Percentiles rank a stretch among this genome's conserved stretches.
Evolutionary conservation across 768 basidiomycete species (phyloP).

Genomic region (Dentipellis fragilis): DNA sequence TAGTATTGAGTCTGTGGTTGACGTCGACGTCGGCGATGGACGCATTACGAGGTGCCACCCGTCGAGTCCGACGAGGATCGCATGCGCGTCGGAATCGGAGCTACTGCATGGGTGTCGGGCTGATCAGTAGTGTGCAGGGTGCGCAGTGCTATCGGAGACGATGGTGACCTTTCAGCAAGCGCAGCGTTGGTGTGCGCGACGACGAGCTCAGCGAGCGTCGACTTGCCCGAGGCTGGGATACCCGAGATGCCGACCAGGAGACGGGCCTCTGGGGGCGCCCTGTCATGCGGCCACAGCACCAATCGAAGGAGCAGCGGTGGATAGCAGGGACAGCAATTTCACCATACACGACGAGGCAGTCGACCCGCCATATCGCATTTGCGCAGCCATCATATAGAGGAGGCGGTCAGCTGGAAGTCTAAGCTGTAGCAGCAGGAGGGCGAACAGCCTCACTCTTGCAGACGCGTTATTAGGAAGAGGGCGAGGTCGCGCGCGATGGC

Average conservation of each 20-base stretch:
- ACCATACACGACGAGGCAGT: not conserved
- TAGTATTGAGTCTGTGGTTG: not conserved
- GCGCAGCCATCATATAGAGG: no score
- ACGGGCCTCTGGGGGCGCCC: constrained; percentile 25
- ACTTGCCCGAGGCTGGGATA: constrained; percentile 83
- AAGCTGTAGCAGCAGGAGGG: no score
- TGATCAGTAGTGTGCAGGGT: not conserved
- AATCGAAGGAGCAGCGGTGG: not conserved
- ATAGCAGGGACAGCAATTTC: no score
- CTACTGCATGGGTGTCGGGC: not conserved
- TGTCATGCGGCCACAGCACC: constrained; percentile 1
- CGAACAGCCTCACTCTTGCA: not conserved
- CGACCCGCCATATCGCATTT: not conserved
- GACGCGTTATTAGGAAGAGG: not conserved
- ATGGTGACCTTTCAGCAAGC: not conserved
- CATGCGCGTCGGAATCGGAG: constrained; percentile 15
- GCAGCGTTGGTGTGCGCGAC: constrained; percentile 40
- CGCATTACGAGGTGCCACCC: constrained; percentile 71
- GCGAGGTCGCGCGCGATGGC: not conserved
- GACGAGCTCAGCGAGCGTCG: constrained; percentile 57
- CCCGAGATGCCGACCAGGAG: constrained; percentile 68
- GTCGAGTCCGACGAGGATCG: constrained; percentile 71
- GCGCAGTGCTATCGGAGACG: not conserved
- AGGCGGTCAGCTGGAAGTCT: no score
- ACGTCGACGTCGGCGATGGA: not conserved